phyloP scores from a whole-genome alignment of 1,139 yeast species.

The Yamadazyma spencermartinsiae region DNA sequence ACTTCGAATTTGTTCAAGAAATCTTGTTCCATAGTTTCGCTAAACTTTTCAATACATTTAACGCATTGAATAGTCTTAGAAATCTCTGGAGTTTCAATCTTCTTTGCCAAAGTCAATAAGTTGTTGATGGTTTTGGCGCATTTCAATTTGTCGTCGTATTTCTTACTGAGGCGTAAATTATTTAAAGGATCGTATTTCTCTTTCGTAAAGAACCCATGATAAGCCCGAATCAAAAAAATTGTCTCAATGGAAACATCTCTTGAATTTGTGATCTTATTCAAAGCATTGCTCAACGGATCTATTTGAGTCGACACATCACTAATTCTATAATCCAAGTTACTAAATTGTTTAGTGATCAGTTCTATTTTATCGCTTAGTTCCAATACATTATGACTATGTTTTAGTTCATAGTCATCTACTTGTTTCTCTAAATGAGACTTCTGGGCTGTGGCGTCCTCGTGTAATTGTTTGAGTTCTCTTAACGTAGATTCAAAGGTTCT shows the following conservation, averaged over 20 bases:
- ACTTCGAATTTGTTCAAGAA: conserved; percentile 58
- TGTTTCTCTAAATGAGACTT: conserved; percentile 52
- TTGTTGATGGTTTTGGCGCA: conserved; percentile 73
- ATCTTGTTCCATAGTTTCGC: conserved; percentile 73
- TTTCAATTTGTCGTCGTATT: conserved; percentile 53
- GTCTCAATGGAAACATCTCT: conserved; percentile 76
- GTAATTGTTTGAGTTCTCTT: conserved; percentile 63
- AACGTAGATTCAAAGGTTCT: conserved; percentile 89
- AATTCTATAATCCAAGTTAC: conserved; percentile 58
- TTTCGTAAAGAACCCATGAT: conserved; percentile 67
- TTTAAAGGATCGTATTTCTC: conserved; percentile 67
- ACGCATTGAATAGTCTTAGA: conserved; percentile 53
- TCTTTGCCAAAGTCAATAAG: conserved; percentile 61
- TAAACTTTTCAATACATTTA: conserved; percentile 62
- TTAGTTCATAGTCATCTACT: conserved; percentile 62
- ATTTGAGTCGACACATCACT: conserved; percentile 62
- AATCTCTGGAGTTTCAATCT: conserved; percentile 54
- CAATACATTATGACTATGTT: conserved; percentile 68
- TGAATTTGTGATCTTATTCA: conserved; percentile 74
- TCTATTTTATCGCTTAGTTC: conserved; percentile 53
- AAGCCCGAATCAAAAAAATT: conserved; percentile 72
- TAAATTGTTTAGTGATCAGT: conserved; percentile 47
- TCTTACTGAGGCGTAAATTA: conserved; percentile 42
- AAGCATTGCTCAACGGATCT: conserved; percentile 70
- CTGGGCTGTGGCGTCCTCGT: conserved; percentile 51